Conservation (phyloP, 768 basidiomycete genomes). For the Rhodosporidiobolus odoratus region DNA sequence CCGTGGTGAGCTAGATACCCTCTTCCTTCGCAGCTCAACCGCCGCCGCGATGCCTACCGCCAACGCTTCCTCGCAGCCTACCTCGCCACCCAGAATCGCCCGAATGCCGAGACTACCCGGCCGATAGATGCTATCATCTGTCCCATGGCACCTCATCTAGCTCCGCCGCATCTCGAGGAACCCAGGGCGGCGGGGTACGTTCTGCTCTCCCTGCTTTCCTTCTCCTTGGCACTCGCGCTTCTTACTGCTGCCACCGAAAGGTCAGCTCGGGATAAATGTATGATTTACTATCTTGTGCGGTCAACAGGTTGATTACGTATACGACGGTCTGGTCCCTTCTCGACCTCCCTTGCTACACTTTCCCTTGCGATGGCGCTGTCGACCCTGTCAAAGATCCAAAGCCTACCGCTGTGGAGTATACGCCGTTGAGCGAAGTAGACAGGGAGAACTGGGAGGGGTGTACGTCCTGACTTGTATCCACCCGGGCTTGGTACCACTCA, state of each 20-base stretch:
- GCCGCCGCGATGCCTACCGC: constrained; percentile 17
- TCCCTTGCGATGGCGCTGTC: constrained; percentile 9
- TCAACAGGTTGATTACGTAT: constrained; percentile 18
- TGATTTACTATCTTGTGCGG: no score
- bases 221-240: neutral
- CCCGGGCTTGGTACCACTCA: neutral
- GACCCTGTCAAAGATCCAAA: neutral
- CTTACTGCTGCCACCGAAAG: no score
- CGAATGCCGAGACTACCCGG: neutral
- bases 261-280: no score
- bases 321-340: constrained; percentile 17
- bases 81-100: neutral
- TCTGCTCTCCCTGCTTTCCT: neutral
- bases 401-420: neutral
- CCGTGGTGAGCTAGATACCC: no score
- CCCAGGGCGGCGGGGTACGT: constrained; percentile 7
- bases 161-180: constrained; percentile 2
- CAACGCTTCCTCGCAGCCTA: neutral
- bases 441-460: constrained; percentile 52
- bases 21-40: neutral
- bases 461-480: constrained; percentile 49
- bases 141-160: constrained; percentile 15
- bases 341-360: constrained; percentile 8
- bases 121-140: constrained; percentile 21
- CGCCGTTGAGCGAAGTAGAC: constrained; percentile 4